Conservation (phyloP, 1,139 yeast genomes). For the Meyerozyma sp. region DNA sequence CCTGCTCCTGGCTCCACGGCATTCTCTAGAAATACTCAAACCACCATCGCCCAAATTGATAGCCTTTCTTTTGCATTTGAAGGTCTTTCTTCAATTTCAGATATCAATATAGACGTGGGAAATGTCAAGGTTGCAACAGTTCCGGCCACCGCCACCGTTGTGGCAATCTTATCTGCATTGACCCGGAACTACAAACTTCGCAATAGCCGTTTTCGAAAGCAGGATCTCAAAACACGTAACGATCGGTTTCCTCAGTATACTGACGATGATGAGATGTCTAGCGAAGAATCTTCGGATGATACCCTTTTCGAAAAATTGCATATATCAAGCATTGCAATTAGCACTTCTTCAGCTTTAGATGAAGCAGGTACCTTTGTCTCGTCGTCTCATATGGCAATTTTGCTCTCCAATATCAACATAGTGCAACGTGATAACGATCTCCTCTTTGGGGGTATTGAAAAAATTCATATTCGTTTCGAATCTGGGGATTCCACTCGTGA, state of each 20-base stretch:
- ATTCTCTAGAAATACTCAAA: not conserved
- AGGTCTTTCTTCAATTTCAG: constrained; percentile 45
- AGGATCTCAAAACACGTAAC: constrained; percentile 7
- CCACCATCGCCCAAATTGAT: constrained; percentile 21
- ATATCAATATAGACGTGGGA: constrained; percentile 44
- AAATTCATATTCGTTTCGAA: constrained; percentile 18
- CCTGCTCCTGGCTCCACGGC: constrained; percentile 1
- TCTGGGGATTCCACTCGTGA: constrained; percentile 11
- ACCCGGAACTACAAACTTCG: constrained; percentile 27
- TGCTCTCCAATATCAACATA: constrained; percentile 25
- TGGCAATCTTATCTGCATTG: constrained; percentile 26
- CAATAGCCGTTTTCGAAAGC: constrained; percentile 25
- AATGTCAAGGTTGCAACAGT: constrained; percentile 37
- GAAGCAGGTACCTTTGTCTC: constrained; percentile 35
- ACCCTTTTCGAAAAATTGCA: constrained; percentile 23
- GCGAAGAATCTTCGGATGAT: constrained; percentile 6
- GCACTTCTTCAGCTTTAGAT: constrained; percentile 41
- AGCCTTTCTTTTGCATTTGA: constrained; percentile 38
- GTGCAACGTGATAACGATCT: constrained; percentile 38
- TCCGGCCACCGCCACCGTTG: constrained; percentile 32
- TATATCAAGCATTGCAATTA: constrained; percentile 28
- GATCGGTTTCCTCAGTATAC: constrained; percentile 28
- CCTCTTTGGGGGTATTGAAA: constrained; percentile 44
- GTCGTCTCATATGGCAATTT: constrained; percentile 21
- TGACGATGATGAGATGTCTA: constrained; percentile 11